phyloP scores from a whole-genome alignment of 805 yeast species.

The Sungouiella thailandica region DNA sequence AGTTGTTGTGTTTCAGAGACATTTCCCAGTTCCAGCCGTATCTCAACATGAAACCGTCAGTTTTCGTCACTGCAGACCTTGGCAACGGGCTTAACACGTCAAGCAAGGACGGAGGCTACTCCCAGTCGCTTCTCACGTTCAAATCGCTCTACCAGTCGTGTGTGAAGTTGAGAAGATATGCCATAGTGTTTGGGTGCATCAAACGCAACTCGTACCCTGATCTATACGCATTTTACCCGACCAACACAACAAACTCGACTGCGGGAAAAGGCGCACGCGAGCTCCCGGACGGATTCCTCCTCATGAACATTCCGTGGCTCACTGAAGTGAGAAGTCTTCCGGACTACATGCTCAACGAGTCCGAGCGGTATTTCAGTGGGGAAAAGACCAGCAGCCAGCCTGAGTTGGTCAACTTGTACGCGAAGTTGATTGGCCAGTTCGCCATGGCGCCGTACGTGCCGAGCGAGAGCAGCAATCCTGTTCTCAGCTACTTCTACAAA shows the following conservation, averaged over 20 bases:
- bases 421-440: constrained; percentile 20
- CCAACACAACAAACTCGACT: constrained; percentile 22
- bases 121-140: constrained; percentile 64
- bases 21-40: constrained; percentile 41
- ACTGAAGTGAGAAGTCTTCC: constrained; percentile 76
- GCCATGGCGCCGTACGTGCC: constrained; percentile 50
- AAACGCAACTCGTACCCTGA: constrained; percentile 51
- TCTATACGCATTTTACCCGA: constrained; percentile 57
- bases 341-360: constrained; percentile 16
- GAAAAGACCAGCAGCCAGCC: constrained; percentile 8
- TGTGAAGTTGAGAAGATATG: constrained; percentile 47
- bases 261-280: constrained; percentile 11
- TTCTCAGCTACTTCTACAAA: constrained; percentile 61
- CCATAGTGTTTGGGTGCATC: constrained; percentile 68
- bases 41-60: constrained; percentile 50
- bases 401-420: constrained; percentile 18
- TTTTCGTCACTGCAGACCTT: constrained; percentile 63
- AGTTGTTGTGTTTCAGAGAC: constrained; percentile 64
- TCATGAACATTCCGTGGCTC: constrained; percentile 64
- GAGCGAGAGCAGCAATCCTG: constrained; percentile 56
- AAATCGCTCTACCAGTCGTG: constrained; percentile 63
- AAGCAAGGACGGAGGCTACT: constrained; percentile 33
- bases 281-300: constrained; percentile 69
- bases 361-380: constrained; percentile 6
- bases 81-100: constrained; percentile 33